phyloP scores from a whole-genome alignment of 2,329 filamentous ascomycete genomes.

The Grosmannia huntii region DNA sequence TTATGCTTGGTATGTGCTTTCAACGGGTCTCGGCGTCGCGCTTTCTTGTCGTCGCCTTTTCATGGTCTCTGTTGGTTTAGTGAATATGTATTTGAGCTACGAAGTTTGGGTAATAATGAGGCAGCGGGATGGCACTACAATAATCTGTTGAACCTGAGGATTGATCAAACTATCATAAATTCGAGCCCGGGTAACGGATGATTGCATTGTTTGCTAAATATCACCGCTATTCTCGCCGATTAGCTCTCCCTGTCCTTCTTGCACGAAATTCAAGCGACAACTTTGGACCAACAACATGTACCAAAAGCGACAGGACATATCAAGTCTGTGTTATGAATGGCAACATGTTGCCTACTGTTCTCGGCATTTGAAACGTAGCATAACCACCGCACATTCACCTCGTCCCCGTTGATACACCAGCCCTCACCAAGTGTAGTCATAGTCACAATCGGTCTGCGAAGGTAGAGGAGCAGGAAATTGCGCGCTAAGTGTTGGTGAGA shows the following conservation, averaged over 20 bases:
- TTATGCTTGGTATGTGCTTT: not conserved
- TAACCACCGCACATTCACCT: not conserved
- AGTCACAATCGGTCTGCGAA: slow-evolving; percentile 12
- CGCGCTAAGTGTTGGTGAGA: slow-evolving; percentile 3
- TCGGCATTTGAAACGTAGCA: not conserved
- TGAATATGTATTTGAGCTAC: not conserved
- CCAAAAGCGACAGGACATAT: not conserved
- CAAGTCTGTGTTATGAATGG: too few relatives aligned
- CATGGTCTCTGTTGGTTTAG: not conserved
- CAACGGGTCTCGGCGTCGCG: too few relatives aligned
- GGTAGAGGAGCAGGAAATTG: slow-evolving; percentile 7
- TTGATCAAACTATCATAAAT: not conserved
- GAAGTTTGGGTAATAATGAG: not conserved
- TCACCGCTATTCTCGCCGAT: not conserved
- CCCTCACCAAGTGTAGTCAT: slow-evolving; percentile 6
- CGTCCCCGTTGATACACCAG: not conserved
- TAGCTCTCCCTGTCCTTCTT: not conserved
- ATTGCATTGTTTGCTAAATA: not conserved
- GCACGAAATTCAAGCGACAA: not conserved
- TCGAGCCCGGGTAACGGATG: too few relatives aligned
- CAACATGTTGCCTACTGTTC: not conserved
- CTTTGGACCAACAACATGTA: not conserved
- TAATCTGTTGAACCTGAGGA: not conserved
- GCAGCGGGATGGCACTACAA: not conserved
- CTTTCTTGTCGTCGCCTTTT: not conserved